Base-by-base conservation (phyloP, 1,139 yeast species). In the Suhomyces maxii region DNA sequence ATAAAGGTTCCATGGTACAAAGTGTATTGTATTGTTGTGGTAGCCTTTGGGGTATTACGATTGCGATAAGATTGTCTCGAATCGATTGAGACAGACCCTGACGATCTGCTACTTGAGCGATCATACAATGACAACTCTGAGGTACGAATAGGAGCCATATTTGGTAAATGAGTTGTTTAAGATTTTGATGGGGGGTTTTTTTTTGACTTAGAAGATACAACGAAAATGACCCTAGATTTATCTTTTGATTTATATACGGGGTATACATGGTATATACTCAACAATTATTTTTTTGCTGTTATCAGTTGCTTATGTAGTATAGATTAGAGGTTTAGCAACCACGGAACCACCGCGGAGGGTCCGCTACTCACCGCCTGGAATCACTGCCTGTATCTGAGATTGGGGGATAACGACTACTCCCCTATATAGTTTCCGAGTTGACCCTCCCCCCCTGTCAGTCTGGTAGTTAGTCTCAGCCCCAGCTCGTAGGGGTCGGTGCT, bases 1-100 rank as follows among this genome's bases (percentile, higher is more conserved):
- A 72, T 57, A 47, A 71, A 68, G 2, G 76, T 71, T 1, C 76
- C 77, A 45, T 61, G 62, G 53, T 64, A 69, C 14, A 71, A 52
- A 1, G 69, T 66, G 53, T 69, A 69, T 7, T 55, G 57, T 26
- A 63, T 61, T 6, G 52, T 31, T 12, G 48, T 37, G 8, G 45
- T 45, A 1, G 69, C 68, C 40, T 59, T 60, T 7, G 44, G 46
- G 11, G 31, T 28, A 6, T 4, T 9, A 28, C 6, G 5, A 28
- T 9, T 28, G 7, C 7, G 31, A 28, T 28, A 11, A 28, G 23
- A 18, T 18, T 18, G 23, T 18, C 23, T 18, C 6, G 23, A 18
- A 18, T 18, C 23, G 23, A 3, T 18, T 18, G 23, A 18, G 23
- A 18, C 23, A 4, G 23, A 18, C 6, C 23, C 23, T 18, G 23